Percentiles rank a stretch among this genome's conserved stretches.
Evolutionary conservation across 225 moss, liverwort and hornwort species (phyloP).

Genomic region (Pleurozium schreberi): DNA sequence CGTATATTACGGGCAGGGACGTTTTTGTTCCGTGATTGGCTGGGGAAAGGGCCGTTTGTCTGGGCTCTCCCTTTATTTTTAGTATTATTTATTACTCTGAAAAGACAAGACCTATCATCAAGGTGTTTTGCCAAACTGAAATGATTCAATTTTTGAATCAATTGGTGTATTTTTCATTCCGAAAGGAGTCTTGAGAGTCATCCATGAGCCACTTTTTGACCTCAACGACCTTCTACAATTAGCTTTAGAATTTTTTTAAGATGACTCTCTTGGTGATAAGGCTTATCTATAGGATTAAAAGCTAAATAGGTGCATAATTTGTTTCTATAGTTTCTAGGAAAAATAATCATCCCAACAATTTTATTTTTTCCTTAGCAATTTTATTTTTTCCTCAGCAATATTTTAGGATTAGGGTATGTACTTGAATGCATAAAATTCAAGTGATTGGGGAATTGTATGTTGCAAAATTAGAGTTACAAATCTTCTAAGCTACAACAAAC

Average conservation of each 20-base stretch:
- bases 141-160: background rate
- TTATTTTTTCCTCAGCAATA: rapidly evolving
- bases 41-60: background rate
- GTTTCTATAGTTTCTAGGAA: rapidly evolving
- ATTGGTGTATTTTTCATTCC: background rate
- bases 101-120: too few relatives aligned
- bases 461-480: background rate
- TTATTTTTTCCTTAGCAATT: rapidly evolving
- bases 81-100: background rate
- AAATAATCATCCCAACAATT: background rate
- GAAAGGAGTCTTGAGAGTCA: too few relatives aligned
- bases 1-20: background rate
- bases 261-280: too few relatives aligned
- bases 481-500: rapidly evolving
- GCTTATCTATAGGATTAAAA: background rate
- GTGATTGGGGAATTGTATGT: background rate
- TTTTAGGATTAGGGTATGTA: too few relatives aligned
- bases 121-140: background rate
- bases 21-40: background rate
- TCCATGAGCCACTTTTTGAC: background rate
- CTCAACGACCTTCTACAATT: rapidly evolving
- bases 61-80: background rate
- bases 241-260: rapidly evolving
- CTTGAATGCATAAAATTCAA: background rate
- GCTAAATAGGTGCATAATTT: background rate